Evolutionary conservation across 2,329 filamentous ascomycete genomes (phyloP), one percentile per base, ranked within the genome.

Genomic region (Diaporthe sp.): DNA sequence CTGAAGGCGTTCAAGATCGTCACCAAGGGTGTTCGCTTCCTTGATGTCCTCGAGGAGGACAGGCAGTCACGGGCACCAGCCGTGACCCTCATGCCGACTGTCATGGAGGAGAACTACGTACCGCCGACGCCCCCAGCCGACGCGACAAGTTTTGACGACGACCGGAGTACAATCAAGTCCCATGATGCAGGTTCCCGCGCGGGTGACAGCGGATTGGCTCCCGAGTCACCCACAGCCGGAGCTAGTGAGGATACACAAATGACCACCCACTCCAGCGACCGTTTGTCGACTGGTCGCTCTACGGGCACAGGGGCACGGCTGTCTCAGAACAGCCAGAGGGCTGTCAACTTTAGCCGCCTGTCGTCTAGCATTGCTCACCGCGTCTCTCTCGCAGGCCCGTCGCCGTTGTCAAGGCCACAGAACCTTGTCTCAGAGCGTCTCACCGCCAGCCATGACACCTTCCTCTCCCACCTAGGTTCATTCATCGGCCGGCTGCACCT

Each of bases 1-100:
- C 86, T 98, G 72, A 97, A 96, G 83, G 96, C 96, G 0, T 98
- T 98, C 87, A 95, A 94, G 82, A 95, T 98, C 71, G 94, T 98
- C n/a, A 96, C 93, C 65, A 93, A 96, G 80, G 95, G 94, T 19
- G 95, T 98, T 37, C 90, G 93, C 60, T 98, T 99, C 81, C 89
- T 98, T 57, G 97, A 99, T 79, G 89, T 96, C 2, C 92, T 97
- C 86, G 93, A 94, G 51, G 94, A 92, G 22, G 90, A 93, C 79
- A 84, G 87, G 62, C 86, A 86, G 75, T 82, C 85, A 55, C 86
- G 88, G 72, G 86, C 86, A 12, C 86, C 87, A 42, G 83, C 90
- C 51, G 88, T 92, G 44, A 89, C 89, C n/a, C 85, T 90, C 60
- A 90, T 92, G 88, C 87, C 89, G 46, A 90, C 91, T 0, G 87